Conservation (phyloP, 805 yeast genomes). For the Starmerella potacharoeniae region DNA sequence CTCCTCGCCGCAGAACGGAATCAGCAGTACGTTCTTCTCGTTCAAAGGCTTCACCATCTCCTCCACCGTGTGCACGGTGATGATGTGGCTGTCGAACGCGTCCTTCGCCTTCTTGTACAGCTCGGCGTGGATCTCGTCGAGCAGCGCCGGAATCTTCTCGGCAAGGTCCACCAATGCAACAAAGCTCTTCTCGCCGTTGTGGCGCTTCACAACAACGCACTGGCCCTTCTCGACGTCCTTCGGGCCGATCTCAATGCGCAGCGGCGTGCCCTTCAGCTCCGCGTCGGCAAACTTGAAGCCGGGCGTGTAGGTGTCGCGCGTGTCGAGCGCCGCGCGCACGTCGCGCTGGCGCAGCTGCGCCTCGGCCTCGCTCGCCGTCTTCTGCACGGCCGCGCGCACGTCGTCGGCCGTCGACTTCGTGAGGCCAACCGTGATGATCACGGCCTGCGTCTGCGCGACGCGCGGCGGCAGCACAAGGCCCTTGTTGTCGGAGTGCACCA, state of each 20-base stretch:
- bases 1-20: conserved; percentile 95
- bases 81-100: conserved; percentile 73
- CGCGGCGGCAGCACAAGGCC: conserved; percentile 97
- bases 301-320: conserved; percentile 88
- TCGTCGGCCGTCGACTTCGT: conserved; percentile 76
- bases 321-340: conserved; percentile 72
- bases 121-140: conserved; percentile 71
- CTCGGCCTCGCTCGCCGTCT: conserved; percentile 63
- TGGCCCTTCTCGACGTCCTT: conserved; percentile 73
- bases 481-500: conserved; percentile 97
- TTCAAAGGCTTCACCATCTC: conserved; percentile 90
- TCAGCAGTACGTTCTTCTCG: conserved; percentile 74
- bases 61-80: conserved; percentile 69
- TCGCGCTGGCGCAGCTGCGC: conserved; percentile 45
- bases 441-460: conserved; percentile 85
- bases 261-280: conserved; percentile 92
- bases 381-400: conserved; percentile 54
- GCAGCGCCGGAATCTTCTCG: conserved; percentile 54
- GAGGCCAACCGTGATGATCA: conserved; percentile 89
- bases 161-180: conserved; percentile 58
- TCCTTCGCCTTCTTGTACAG: conserved; percentile 70
- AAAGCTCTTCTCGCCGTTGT: conserved; percentile 62
- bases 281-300: conserved; percentile 98
- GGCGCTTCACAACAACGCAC: conserved; percentile 87
- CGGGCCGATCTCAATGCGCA: conserved; percentile 93